Conservation (phyloP, 768 basidiomycete species). For the Clitopilus passeckerianus region DNA sequence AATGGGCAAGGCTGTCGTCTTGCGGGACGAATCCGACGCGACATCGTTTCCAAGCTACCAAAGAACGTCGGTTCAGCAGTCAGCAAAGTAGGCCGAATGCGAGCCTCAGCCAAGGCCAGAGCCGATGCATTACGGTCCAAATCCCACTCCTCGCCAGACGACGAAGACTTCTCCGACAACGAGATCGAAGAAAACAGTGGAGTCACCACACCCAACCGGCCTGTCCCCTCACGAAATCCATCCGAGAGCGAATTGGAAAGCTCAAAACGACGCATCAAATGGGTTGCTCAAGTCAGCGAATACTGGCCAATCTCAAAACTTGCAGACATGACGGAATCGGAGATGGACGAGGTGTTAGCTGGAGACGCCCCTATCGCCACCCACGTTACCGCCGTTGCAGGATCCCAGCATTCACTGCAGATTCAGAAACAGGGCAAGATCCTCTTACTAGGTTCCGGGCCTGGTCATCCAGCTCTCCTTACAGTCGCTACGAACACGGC, state of each 20-base stretch:
- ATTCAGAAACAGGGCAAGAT: slow-evolving; percentile 59
- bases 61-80: slow-evolving; percentile 72
- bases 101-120: slow-evolving; percentile 43
- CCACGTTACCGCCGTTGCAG: slow-evolving; percentile 8
- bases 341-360: slow-evolving; percentile 63
- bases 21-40: slow-evolving; percentile 71
- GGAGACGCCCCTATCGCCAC: slow-evolving; percentile 21
- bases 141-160: not conserved
- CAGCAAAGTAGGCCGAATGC: slow-evolving; percentile 63
- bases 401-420: slow-evolving; percentile 28
- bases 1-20: slow-evolving; percentile 91
- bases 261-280: slow-evolving; percentile 71
- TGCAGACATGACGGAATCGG: slow-evolving; percentile 57
- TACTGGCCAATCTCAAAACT: slow-evolving; percentile 87
- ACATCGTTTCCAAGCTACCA: slow-evolving; percentile 74
- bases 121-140: slow-evolving; percentile 13
- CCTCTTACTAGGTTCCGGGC: slow-evolving; percentile 89
- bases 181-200: slow-evolving; percentile 51
- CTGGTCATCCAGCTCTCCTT: slow-evolving; percentile 90
- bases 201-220: slow-evolving; percentile 61
- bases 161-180: slow-evolving; percentile 25
- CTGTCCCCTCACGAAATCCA: slow-evolving; percentile 47
- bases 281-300: slow-evolving; percentile 95
- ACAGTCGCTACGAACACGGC: slow-evolving; percentile 82
- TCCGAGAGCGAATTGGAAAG: slow-evolving; percentile 38